These are phyloP conservation scores for Cordyceps tenuipes DNA, from an alignment of 2,329 filamentous ascomycete genomes.

Conservation along the genomic window DNA sequence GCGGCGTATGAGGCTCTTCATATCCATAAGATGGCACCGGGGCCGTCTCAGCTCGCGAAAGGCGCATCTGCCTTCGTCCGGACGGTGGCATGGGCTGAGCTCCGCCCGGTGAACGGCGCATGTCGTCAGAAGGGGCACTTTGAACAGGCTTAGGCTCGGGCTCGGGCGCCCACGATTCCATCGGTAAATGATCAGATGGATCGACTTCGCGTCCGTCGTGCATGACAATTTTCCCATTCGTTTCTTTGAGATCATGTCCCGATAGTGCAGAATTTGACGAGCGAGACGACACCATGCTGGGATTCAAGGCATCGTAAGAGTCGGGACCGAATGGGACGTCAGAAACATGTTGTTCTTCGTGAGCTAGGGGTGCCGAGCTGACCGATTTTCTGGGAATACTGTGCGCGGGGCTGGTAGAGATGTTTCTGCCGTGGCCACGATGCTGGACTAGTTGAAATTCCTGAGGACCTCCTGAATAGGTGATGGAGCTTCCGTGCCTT, in stretches of 20 bases:
- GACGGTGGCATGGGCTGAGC: conserved; percentile 43
- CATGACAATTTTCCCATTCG: conserved; percentile 63
- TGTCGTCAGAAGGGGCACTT: conserved; percentile 21
- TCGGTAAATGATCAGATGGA: conserved; percentile 70
- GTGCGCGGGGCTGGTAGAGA: conserved; percentile 37
- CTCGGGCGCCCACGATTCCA: conserved; percentile 70
- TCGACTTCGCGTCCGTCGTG: conserved; percentile 70
- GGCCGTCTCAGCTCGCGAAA: conserved; percentile 40
- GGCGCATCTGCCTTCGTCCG: conserved; percentile 43
- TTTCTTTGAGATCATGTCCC: conserved; percentile 36
- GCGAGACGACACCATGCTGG: conserved; percentile 35
- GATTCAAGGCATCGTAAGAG: conserved; percentile 66
- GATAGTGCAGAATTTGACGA: conserved; percentile 21
- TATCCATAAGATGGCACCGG: conserved; percentile 25
- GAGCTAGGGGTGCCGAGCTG: conserved; percentile 54
- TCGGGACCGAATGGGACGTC: conserved; percentile 66
- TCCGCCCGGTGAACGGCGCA: conserved; percentile 41
- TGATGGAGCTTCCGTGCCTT: conserved; percentile 28
- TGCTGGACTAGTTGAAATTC: conserved; percentile 19
- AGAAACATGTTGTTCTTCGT: conserved; percentile 44
- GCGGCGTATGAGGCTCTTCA: conserved; percentile 26
- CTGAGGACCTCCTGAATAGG: conserved; percentile 27
- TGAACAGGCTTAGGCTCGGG: conserved; percentile 44
- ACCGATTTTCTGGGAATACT: conserved; percentile 64
- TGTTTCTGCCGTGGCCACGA: conserved; percentile 31